Base-by-base conservation (phyloP, 2,329 filamentous ascomycete species). In the Westerdykella ornata region DNA sequence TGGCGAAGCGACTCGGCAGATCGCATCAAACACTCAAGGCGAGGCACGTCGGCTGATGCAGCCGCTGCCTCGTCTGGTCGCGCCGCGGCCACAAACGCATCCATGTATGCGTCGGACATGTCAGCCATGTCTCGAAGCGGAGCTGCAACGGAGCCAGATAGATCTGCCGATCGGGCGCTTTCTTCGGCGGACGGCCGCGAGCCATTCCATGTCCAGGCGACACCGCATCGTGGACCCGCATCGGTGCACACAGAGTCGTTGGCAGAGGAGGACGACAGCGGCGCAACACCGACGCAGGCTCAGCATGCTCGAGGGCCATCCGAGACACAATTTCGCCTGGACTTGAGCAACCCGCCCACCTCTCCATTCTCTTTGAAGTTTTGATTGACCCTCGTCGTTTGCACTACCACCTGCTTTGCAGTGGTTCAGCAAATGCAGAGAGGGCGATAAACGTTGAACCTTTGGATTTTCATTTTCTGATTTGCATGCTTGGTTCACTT, bases 311-410 rank as follows among this genome's bases (percentile, higher is more conserved):
- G 60, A 30, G 57, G 51, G 13, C 49, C 48, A 8, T 63, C 60
- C 12, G 57, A 63, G 33, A 55, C 20, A 5, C 56, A 63, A 35
- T 65, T 63, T 42, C 55, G 61, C 41, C 48, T 64, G 30, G 60
- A 63, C 31, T 44, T 65, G 41, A 59, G 45, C 43, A 61, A 65
- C 39, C 59, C 58, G 30, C 62, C 62, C 33, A 59, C 56, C 45
- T 66, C 62, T 14, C 62, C 62, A 30, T 66, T 66, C 47, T 59
- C 62, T 42, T 59, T 65, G 43, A 63, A 64, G 36, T 65, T 65
- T 41, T 63, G 58, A 54, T 48, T 36, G 46, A 48, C 33, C 22
- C 9, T 17, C 14, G 37, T 13, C 15, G 4, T n/a, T 34, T 15
- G 16, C 5, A 15, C 19, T 12, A 16, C 20, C n/a, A n/a, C 20